Evolutionary conservation across 2,329 filamentous ascomycete genomes (phyloP).

Genomic region (Catunica adiposa): DNA sequence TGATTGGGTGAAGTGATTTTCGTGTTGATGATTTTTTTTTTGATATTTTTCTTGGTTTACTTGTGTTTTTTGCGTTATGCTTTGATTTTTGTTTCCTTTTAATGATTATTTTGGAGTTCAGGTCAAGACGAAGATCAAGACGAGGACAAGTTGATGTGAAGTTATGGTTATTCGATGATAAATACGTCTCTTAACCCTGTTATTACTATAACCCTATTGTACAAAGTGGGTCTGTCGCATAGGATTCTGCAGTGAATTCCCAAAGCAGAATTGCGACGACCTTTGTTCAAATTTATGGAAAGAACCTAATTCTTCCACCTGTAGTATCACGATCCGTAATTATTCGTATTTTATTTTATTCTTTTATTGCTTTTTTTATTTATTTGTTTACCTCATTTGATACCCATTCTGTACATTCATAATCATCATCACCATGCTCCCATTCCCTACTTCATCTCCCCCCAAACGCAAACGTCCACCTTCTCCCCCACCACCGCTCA

Average conservation of each 20-base stretch:
- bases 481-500: neutral
- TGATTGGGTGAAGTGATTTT: too few species aligned
- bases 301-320: neutral
- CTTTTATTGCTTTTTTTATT: neutral
- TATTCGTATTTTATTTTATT: neutral
- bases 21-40: too few species aligned
- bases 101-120: too few species aligned
- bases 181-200: too few species aligned
- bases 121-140: too few species aligned
- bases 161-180: too few species aligned
- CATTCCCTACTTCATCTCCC: neutral
- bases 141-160: too few species aligned
- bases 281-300: neutral
- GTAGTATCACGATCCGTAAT: neutral
- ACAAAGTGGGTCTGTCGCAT: neutral
- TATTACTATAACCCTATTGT: neutral
- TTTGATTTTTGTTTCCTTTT: too few species aligned
- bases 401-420: neutral
- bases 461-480: neutral
- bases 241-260: neutral
- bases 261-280: neutral
- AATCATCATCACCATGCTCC: neutral
- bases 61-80: too few species aligned
- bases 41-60: too few species aligned
- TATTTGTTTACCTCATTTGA: neutral